Conservation (phyloP, 108 stramenopile genomes). For the Aurantiochytrium sp. region DNA sequence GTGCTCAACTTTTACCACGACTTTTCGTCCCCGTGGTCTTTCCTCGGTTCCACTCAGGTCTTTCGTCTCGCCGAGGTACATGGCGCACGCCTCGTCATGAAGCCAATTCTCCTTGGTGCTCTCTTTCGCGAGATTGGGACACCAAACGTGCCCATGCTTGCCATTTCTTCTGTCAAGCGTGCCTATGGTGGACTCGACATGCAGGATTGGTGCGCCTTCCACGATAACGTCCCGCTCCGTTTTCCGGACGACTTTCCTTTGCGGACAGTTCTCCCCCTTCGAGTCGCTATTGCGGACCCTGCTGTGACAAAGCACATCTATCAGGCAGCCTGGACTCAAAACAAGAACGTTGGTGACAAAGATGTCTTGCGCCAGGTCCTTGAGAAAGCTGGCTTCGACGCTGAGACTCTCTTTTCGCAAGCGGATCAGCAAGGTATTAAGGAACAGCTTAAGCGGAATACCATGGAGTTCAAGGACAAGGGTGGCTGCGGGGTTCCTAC, state of each 20-base stretch:
- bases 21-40: neutral
- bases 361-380: neutral
- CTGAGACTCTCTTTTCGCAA: neutral
- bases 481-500: neutral
- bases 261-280: neutral
- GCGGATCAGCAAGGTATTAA: neutral
- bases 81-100: neutral
- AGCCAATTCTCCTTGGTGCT: neutral
- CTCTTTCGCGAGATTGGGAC: neutral
- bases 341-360: neutral
- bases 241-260: neutral
- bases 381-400: neutral
- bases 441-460: neutral
- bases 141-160: constrained; percentile 5
- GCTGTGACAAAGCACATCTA: neutral
- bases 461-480: neutral
- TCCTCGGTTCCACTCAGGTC: neutral
- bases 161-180: neutral
- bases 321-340: neutral
- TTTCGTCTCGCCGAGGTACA: neutral
- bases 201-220: neutral
- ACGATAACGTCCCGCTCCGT: neutral
- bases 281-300: neutral
- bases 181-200: neutral
- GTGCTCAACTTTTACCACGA: neutral